These are phyloP conservation scores for Kluyveromyces aestuarii DNA, from an alignment of 805 yeast genomes.

Conservation along the genomic window DNA sequence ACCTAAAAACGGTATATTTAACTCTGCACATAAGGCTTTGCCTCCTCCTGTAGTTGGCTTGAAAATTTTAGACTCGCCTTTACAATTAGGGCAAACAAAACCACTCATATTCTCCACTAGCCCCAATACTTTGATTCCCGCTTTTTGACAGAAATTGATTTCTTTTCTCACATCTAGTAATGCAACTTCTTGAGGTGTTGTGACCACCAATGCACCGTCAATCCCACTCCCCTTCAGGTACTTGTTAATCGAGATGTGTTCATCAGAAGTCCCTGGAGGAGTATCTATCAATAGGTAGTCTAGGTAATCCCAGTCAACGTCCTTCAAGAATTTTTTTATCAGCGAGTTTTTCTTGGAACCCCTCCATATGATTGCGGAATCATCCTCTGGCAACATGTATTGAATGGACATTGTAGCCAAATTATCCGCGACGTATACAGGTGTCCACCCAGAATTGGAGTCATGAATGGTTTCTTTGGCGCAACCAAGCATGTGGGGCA, in stretches of 20 bases:
- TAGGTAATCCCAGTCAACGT: constrained; percentile 79
- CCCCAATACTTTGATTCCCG: constrained; percentile 77
- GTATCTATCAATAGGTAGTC: constrained; percentile 91
- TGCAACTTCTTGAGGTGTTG: constrained; percentile 98
- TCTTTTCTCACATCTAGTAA: constrained; percentile 91
- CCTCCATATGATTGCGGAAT: constrained; percentile 94
- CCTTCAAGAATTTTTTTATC: constrained; percentile 87
- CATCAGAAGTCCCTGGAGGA: constrained; percentile 98
- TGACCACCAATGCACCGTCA: constrained; percentile 90
- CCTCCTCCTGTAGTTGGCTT: constrained; percentile 98
- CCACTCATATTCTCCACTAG: constrained; percentile 98
- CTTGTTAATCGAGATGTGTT: constrained; percentile 82
- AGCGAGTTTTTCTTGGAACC: constrained; percentile 93
- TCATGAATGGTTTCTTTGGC: constrained; percentile 79
- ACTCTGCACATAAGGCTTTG: constrained; percentile 66
- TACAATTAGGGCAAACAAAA: constrained; percentile 92
- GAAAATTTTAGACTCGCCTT: constrained; percentile 83
- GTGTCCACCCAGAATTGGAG: constrained; percentile 91
- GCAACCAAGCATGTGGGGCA: constrained; percentile 92
- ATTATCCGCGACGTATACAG: constrained; percentile 92
- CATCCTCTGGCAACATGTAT: constrained; percentile 87
- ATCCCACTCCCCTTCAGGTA: constrained; percentile 84
- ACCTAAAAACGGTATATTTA: constrained; percentile 73
- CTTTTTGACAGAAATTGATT: constrained; percentile 88
- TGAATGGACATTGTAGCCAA: constrained; percentile 93